Percentiles rank a stretch among this genome's conserved stretches.
phyloP scores from a whole-genome alignment of 768 basidiomycete genomes.

The Phanerodontia chrysosporium region DNA sequence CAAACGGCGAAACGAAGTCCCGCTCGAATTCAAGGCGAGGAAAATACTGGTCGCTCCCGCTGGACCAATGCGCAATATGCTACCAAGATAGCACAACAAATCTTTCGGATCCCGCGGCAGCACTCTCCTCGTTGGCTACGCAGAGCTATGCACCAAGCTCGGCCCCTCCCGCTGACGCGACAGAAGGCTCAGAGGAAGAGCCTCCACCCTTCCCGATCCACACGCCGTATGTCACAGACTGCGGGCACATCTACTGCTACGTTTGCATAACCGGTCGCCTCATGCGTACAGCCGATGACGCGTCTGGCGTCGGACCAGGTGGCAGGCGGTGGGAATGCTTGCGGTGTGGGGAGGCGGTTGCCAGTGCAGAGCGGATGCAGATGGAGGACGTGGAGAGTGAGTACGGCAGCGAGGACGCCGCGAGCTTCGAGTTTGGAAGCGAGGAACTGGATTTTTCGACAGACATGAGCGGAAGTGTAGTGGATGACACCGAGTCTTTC shows the following conservation, averaged over 20 bases:
- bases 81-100: constrained; percentile 67
- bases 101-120: constrained; percentile 47
- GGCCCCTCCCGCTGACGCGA: constrained; percentile 19
- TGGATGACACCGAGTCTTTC: constrained; percentile 28
- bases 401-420: constrained; percentile 14
- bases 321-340: constrained; percentile 77
- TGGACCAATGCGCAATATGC: constrained; percentile 88
- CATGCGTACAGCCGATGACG: constrained; percentile 64
- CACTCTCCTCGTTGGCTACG: constrained; percentile 34
- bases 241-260: constrained; percentile 90
- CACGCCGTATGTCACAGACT: constrained; percentile 80
- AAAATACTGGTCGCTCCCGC: constrained; percentile 65
- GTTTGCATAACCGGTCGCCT: constrained; percentile 85
- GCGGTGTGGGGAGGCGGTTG: constrained; percentile 67
- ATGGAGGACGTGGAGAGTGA: constrained; percentile 28
- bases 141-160: constrained; percentile 25
- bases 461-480: constrained; percentile 26
- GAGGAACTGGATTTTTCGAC: constrained; percentile 22
- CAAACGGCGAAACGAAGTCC: neutral
- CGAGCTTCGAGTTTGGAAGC: constrained; percentile 23
- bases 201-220: constrained; percentile 64
- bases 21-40: constrained; percentile 32
- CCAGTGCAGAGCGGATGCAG: constrained; percentile 52
- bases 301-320: constrained; percentile 28
- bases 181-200: constrained; percentile 30